Base-by-base conservation (phyloP, 257 asterid species). In the Marsdenia floribunda region DNA sequence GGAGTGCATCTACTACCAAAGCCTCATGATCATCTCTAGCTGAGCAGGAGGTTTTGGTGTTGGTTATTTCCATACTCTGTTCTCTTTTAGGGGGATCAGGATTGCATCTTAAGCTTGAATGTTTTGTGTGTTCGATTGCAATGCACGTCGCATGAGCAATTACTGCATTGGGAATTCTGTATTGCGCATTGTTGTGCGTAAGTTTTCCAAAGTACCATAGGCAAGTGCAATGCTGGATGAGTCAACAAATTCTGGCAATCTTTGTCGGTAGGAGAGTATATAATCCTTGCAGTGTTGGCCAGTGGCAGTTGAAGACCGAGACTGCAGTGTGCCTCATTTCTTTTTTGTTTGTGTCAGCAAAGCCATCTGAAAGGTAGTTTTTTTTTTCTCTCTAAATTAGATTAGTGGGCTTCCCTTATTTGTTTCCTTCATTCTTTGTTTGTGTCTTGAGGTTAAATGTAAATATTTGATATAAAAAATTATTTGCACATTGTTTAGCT, bases 1-100 rank as follows among this genome's bases (percentile, higher is more conserved):
- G 70, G 83, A 82, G 66, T 82, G 47, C 33, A 75, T 70, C 73
- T 11, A 50, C 87, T 11, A 50, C 87, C 76, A 66, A 78, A 78
- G 86, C 81, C 77, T 64, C 81, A 47, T 73, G 87, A 83, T 68
- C 55, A 33, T 60, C 58, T 42, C 40, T 0, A 44, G 33, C 53
- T 29, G 33, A 66, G 69, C 69, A 38, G 47, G 71, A 73, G 54
- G 46, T 14, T 73, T 7, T 57, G 77, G 68, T 24, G 54, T 54
- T 33, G 52, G 22, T 40, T 29, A 38, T 65, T 13, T 18, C 50
- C 22, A 4, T 37, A 66, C n/a, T 18, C 8, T 6, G 52, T 66
- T 38, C 71, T 66, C 16, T 63, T 63, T 33, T 3, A 15, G 44
- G 2, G 10, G 44, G 52, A 2, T 66, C 52, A 8, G 29, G 71